A percentile compares a stretch with the other conserved stretches of the same genome.
Evolutionary conservation across 345 rosid genomes (phyloP).

Genomic region (Dimocarpus longan): DNA sequence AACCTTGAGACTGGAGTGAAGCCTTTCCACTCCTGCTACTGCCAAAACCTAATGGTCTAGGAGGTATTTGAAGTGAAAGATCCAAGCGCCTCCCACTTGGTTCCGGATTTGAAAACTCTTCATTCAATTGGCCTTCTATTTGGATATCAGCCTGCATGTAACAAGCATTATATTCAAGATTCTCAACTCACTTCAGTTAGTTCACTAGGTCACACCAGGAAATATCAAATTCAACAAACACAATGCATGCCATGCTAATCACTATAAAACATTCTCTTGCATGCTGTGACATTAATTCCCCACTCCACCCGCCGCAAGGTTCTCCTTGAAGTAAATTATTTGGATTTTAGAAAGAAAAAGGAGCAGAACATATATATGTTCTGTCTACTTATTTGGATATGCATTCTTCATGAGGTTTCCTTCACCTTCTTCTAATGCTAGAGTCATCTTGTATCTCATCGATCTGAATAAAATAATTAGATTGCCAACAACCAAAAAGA

Average conservation of each 20-base stretch:
- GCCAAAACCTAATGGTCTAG: slow-evolving; percentile 55
- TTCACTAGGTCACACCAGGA: background rate
- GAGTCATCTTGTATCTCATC: background rate
- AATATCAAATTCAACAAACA: background rate
- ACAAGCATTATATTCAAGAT: slow-evolving; percentile 12
- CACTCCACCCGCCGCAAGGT: background rate
- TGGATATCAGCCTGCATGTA: slow-evolving; percentile 47
- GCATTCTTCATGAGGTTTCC: background rate
- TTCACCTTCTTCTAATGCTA: background rate
- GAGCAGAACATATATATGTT: background rate
- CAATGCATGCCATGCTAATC: background rate
- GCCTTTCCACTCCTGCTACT: slow-evolving; percentile 50
- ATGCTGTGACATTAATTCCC: background rate
- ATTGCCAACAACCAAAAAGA: background rate
- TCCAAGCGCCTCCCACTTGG: slow-evolving; percentile 49
- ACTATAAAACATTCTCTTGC: background rate
- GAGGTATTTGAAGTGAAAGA: slow-evolving; percentile 86
- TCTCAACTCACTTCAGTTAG: slow-evolving; percentile 4
- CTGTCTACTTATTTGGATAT: background rate
- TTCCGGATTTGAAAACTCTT: slow-evolving; percentile 44
- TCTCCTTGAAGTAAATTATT: background rate
- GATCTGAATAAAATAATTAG: background rate
- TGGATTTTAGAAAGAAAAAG: background rate
- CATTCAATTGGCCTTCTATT: slow-evolving; percentile 37
- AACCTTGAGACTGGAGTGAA: slow-evolving; percentile 52